Base-by-base conservation (phyloP, 1,284 basidiomycete species). In the Sanguinoderma infundibulare region DNA sequence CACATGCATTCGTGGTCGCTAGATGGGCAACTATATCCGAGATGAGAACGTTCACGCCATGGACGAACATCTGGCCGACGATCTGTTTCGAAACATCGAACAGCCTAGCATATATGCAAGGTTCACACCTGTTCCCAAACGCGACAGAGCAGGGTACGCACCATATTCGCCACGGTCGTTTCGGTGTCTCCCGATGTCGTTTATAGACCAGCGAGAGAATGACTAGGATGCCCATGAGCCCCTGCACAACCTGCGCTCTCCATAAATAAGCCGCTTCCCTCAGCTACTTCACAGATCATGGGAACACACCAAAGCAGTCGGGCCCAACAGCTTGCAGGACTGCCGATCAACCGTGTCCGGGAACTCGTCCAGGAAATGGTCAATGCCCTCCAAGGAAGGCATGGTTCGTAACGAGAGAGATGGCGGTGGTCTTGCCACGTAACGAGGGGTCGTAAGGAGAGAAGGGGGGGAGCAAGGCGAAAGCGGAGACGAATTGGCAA, bases 161-260 rank as follows among this genome's bases (percentile, higher is more conserved):
- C 94, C 97, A 98, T 78, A 98, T 95, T 71, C 86, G 83, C 96
- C 97, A 98, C 28, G 90, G 92, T 36, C 96, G 85, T 72, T 90
- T 94, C 20, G 89, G 89, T 49, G 82, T 82, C 76, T 98, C 96
- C 66, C 92, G 81, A 66, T 97, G 91, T 58, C 97, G 83, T 75
- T 98, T 98, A 73, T 90, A 89, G 1, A 98, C 83, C 47, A 98
- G 81, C 5, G 94, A 94, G 10, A 87, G 81, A 49, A 98, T 83
- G 34, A 98, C 96, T 30, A 98, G 76, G 22, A 95, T 74, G 28
- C 96, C 96, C 91, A 98, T 92, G 55, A 94, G 79, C 3, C 76
- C 89, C 75, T 95, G 94, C 20, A 92, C 90, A 59, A 90, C 77
- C 90, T 92, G 55, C n/a, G 47, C 44, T 36, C 8, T 22, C 17